Base-by-base conservation (phyloP, 148 eudicot species). In the Talinum fruticosum region DNA sequence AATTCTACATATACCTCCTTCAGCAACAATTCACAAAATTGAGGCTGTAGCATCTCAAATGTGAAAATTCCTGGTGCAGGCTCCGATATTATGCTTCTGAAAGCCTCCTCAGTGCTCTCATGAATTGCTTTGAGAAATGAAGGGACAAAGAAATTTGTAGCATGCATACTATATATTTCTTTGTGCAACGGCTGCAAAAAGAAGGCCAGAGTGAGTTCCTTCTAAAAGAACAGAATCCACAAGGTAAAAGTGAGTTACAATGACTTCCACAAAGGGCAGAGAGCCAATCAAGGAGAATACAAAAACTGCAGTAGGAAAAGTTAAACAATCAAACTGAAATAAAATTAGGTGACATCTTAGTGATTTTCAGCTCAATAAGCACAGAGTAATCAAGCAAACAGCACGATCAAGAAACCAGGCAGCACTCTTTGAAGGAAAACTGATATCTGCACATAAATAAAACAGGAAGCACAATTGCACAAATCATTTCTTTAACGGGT, bases 41-140 rank as follows among this genome's bases (percentile, higher is more conserved):
- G 90, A 61, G 97, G 93, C 75, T 91, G 94, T 76, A 96, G 83
- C 90, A 96, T 93, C 74, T 96, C 91, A 76, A 93, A 93, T 51
- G 92, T 85, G 57, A 86, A 93, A 79, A 96, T 76, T 61, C 99
- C 99, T 23, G 97, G 99, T 72, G 90, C 72, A 53, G 94, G 89
- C 87, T 96, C 99, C 64, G 88, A 83, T 84, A 96, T 84, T 79
- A 96, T 87, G 84, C 73, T 93, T 87, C 88, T 88, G 65, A 90
- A 88, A 76, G 92, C 87, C 69, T 89, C 92, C 83, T 87, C 90
- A 2, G 90, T 87, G 79, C 85, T 90, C 70, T 87, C 92, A 80
- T 73, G 82, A 70, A 96, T 82, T 51, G 97, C 97, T 80, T 87
- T 89, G 69, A 87, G 86, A 84, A 96, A 96, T 18, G 94, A 87